Evolutionary conservation across 2,329 filamentous ascomycete genomes (phyloP), one percentile per base, ranked within the genome.

Genomic region (Lecanoromycetidae sp.): DNA sequence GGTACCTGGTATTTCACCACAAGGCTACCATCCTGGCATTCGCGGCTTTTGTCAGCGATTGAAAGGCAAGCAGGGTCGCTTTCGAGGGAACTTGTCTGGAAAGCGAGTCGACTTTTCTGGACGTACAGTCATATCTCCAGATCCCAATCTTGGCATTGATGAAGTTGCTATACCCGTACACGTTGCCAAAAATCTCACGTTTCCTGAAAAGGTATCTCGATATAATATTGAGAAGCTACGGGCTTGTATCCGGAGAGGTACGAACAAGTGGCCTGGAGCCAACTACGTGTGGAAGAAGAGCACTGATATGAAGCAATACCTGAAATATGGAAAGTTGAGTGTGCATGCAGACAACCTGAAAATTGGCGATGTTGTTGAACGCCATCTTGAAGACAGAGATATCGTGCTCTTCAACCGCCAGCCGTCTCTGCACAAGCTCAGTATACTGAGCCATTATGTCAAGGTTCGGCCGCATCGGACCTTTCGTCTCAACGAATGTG

Each of bases 31-130:
- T 51, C 85, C 87, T 49, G 95, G 94, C 1, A 93, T 91, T 57
- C 79, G 91, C 57, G 91, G 91, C 15, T 93, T 98, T 61, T 94
- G 90, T 52, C 91, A 96, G 65, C 80, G 91, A 13, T 66, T 98
- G 39, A 98, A 98, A 67, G 91, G 91, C 56, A 98, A 98, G 61
- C 90, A 96, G 61, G 91, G 91, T 46, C 85, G 91, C 46, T 98
- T 98, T 66, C 82, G 91, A 67, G 91, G 93, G 49, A 98, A 98
- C 58, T 66, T 98, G 50, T 96, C 90, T 0, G 91, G 91, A 61
- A 98, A 98, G 66, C 90, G 91, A 75, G 91, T 98, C 45, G 90
- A 98, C 62, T 98, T 96, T 65, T 98, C 91, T 9, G 91, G 87
- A 15, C 80, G 91, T 63, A 98, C 91, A 0, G 91, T 98, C 64